Conservation (phyloP, 768 basidiomycete species). For the Tephrocybe rancida region DNA sequence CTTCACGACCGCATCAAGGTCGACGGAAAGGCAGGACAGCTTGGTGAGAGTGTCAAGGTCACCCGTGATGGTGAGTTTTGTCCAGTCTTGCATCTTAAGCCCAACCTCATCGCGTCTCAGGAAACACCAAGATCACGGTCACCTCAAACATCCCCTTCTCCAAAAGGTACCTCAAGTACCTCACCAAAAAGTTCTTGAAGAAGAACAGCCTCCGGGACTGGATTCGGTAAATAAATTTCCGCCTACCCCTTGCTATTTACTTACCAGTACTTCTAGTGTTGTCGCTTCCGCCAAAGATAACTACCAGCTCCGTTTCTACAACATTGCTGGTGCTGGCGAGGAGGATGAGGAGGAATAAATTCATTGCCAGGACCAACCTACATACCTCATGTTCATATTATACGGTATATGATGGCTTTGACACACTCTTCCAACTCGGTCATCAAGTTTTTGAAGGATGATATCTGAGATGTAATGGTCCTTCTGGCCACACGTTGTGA, state of each 20-base stretch:
- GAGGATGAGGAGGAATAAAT: constrained; percentile 32
- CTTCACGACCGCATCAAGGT: constrained; percentile 94
- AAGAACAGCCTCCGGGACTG: constrained; percentile 96
- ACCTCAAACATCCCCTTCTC: constrained; percentile 89
- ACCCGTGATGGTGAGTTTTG: constrained; percentile 73
- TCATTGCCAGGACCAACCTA: not conserved
- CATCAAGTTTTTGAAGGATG: no score
- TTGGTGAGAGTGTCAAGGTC: constrained; percentile 89
- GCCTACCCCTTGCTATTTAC: not conserved
- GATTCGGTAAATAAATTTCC: constrained; percentile 64
- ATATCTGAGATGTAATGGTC: no score
- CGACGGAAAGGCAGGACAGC: constrained; percentile 88
- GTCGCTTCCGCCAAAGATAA: constrained; percentile 92
- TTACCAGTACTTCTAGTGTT: constrained; percentile 48
- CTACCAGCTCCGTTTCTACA: constrained; percentile 96
- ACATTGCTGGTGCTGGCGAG: constrained; percentile 57
- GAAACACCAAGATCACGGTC: constrained; percentile 82
- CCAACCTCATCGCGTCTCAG: constrained; percentile 34
- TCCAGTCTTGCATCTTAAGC: not conserved
- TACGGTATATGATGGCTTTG: no score
- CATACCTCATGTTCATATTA: constrained; percentile 18
- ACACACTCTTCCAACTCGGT: no score
- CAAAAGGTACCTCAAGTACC: constrained; percentile 97
- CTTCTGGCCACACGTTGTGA: no score
- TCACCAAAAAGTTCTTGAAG: constrained; percentile 99